Evolutionary conservation across 805 yeast genomes (phyloP), one percentile per base, ranked within the genome.

Genomic region (Schwanniomyces occidentalis): DNA sequence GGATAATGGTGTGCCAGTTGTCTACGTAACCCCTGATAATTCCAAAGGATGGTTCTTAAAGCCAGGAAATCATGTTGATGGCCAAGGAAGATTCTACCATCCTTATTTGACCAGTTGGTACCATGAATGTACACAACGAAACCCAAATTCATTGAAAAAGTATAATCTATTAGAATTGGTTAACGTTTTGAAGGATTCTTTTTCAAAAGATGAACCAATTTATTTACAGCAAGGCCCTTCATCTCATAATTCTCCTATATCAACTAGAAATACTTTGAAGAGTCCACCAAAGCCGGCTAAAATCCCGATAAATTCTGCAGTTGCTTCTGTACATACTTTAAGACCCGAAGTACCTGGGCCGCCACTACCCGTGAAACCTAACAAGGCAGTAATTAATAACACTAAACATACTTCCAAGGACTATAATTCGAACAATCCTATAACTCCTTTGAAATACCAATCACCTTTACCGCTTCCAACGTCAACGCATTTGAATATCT

Each of bases 1-100:
- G n/a, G 44, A 48, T 14, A 47, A 48, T 23, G 65, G 61, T 3
- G 71, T 82, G 1, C 97, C 97, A 0, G 47, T 78, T n/a, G 72
- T 78, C 0, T 84, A 69, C 50, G 75, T 89, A 8, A 68, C 73
- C 14, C 79, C 82, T 2, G 71, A 78, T n/a, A 63, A 62, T 22
- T 51, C 58, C 16, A 54, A 52, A 9, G 66, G 68, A 60, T 53
- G 67, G 22, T 45, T 32, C 27, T 54, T 82, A 12, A 66, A 66
- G 25, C 83, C 89, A 0, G 82, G 83, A 16, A 80, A 78, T 44
- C 68, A 75, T 46, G 75, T 86, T 3, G 95, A 85, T 55, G 58
- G 76, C 9, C 84, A 72, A 56, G 96, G 96, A 1, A 60, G 64
- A 29, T 71, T 87, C 34, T 84, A 80, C 52, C 82, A 83, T 46